phyloP scores from a whole-genome alignment of 805 yeast species.

The Kregervanrija delftensis region DNA sequence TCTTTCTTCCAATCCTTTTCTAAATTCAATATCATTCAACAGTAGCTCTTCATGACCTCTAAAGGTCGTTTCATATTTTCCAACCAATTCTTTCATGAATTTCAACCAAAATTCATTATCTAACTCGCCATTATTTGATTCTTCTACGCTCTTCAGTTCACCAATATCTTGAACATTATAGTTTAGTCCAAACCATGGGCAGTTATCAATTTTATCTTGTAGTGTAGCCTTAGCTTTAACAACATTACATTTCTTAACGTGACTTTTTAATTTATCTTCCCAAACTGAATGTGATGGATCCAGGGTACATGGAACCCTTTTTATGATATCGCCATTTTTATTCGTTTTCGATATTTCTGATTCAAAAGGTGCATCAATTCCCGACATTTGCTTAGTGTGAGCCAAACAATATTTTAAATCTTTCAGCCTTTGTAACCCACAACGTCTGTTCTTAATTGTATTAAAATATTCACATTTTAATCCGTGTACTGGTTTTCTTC shows the following conservation, averaged over 20 bases:
- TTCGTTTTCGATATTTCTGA: slow-evolving; percentile 11
- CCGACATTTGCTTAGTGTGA: slow-evolving; percentile 30
- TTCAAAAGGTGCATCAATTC: slow-evolving; percentile 4
- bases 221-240: slow-evolving; percentile 26
- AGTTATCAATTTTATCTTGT: slow-evolving; percentile 22
- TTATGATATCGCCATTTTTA: slow-evolving; percentile 23
- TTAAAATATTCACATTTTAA: slow-evolving; percentile 42
- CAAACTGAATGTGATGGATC: slow-evolving; percentile 73
- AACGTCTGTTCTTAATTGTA: slow-evolving; percentile 44
- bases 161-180: slow-evolving; percentile 32
- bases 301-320: slow-evolving; percentile 66
- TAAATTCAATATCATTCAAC: slow-evolving; percentile 17
- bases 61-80: slow-evolving; percentile 9
- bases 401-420: slow-evolving; percentile 53
- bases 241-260: slow-evolving; percentile 56
- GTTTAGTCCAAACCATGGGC: slow-evolving; percentile 43
- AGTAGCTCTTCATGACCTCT: slow-evolving; percentile 6
- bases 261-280: slow-evolving; percentile 48
- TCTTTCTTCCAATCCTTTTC: slow-evolving; percentile 34
- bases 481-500: background rate
- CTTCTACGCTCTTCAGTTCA: background rate
- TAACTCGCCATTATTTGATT: background rate
- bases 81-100: slow-evolving; percentile 14
- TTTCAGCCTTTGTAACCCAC: slow-evolving; percentile 53
- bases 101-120: slow-evolving; percentile 17